Evolutionary conservation across 768 basidiomycete species (phyloP), one percentile per base, ranked within the genome.

Genomic region (Pleurotus tuber-regium): DNA sequence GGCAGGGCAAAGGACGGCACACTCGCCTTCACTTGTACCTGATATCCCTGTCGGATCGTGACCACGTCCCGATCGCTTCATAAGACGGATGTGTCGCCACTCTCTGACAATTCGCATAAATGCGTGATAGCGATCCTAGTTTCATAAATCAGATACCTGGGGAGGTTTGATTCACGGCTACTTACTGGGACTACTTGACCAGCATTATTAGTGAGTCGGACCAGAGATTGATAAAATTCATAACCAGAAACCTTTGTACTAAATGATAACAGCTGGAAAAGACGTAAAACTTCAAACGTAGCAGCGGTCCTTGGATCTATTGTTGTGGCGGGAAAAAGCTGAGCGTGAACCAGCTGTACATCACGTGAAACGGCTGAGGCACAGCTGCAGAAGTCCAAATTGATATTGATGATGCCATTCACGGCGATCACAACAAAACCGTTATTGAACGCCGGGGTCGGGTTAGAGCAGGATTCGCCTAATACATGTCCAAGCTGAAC

Each of bases 261-360:
- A 11, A 70, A 62, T 0, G 61, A 61, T 2, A 69, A 50, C 1
- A 67, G 16, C 14, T 75, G 71, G 36, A 70, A 72, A 2, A 52
- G 42, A 9, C 65, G 47, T 0, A 73, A 59, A 4, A 65, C 52
- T 0, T 35, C 28, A 40, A 72, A 68, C 0, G 68, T 73, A 1
- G 64, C 61, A 0, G 61, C 68, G 0, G 68, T 65, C 10, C 54
- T 38, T 0, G 72, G 71, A 7, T 62, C 52, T 1, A 25, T 18
- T 1, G 49, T 30, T 0, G 68, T 72, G 0, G 68, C 63, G 0
- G 71, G 72, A 35, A 57, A 76, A 21, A 62, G 54, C 0, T 60
- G 51, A 0, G 52, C 24, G 23, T 65, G 62, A 0, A 76, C 60
- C 0, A 77, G 62, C 39, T 76, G 71, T 14, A 53, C 24, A 10